These are phyloP conservation scores for Clarireedia hainanense DNA, from an alignment of 2,329 filamentous ascomycete genomes.

Conservation along the genomic window DNA sequence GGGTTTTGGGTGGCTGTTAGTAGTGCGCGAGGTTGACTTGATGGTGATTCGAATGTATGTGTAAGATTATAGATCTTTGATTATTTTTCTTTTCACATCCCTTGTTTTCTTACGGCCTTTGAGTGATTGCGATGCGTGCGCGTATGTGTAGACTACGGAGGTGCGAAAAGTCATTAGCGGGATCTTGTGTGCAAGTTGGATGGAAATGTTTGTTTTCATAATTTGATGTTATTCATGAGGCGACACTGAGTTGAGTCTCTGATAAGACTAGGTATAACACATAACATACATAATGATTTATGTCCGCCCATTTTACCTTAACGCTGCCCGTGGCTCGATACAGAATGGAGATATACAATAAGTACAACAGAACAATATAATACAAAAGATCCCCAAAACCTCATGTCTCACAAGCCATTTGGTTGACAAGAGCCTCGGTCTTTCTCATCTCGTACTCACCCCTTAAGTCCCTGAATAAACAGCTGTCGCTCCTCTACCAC, in stretches of 20 bases:
- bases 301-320: background rate
- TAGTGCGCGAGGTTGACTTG: no score
- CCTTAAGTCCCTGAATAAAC: constrained; percentile 59
- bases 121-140: background rate
- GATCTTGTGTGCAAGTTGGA: no score
- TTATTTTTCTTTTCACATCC: background rate
- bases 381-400: background rate
- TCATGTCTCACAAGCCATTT: background rate
- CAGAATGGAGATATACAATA: background rate
- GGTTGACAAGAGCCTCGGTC: background rate
- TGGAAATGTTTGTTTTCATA: no score
- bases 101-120: background rate
- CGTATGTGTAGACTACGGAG: background rate
- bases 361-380: background rate
- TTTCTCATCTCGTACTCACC: background rate
- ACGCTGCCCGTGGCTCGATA: background rate
- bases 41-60: background rate
- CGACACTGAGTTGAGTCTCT: background rate
- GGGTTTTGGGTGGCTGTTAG: background rate
- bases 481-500: constrained; percentile 72
- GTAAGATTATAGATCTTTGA: constrained; percentile 11
- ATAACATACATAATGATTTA: background rate
- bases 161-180: no score
- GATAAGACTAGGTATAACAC: background rate
- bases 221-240: no score